These are phyloP conservation scores for Garcia nutans DNA, from an alignment of 345 rosid species.

Conservation along the genomic window DNA sequence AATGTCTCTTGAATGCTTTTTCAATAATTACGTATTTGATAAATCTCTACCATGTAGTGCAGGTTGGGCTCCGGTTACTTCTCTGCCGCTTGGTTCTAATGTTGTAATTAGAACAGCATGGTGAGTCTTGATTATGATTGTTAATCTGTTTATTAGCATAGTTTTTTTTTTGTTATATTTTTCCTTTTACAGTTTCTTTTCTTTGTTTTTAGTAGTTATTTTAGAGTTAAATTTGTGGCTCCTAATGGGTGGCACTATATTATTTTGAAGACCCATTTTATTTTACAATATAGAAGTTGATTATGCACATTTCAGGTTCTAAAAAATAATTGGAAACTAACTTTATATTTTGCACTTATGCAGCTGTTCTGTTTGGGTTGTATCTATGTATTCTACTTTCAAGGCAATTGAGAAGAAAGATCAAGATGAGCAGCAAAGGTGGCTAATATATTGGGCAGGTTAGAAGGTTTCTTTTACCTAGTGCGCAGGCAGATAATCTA, in stretches of 20 bases:
- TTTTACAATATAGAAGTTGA: not conserved
- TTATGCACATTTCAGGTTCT: not conserved
- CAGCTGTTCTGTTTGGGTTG: constrained; percentile 79
- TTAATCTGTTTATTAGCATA: not conserved
- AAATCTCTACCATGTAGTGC: not conserved
- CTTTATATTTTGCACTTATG: constrained; percentile 8
- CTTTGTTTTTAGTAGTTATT: not conserved
- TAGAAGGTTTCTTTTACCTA: not conserved
- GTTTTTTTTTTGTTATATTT: not conserved
- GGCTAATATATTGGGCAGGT: constrained; percentile 52
- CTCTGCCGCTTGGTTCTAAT: constrained; percentile 62
- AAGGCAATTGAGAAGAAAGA: constrained; percentile 73
- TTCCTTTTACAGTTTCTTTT: not conserved
- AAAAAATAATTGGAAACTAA: not conserved
- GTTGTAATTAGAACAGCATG: constrained; percentile 82
- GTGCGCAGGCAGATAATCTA: not conserved
- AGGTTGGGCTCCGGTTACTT: constrained; percentile 79
- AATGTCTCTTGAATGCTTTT: not conserved
- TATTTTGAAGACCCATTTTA: not conserved
- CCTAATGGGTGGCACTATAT: not conserved
- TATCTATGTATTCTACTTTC: constrained; percentile 83
- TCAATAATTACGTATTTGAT: not conserved
- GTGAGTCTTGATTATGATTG: constrained; percentile 37
- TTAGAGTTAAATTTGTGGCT: not conserved
- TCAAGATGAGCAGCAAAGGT: constrained; percentile 40